These are phyloP conservation scores for Celoporthe dispersa DNA, from an alignment of 2,329 filamentous ascomycete genomes.

Conservation along the genomic window DNA sequence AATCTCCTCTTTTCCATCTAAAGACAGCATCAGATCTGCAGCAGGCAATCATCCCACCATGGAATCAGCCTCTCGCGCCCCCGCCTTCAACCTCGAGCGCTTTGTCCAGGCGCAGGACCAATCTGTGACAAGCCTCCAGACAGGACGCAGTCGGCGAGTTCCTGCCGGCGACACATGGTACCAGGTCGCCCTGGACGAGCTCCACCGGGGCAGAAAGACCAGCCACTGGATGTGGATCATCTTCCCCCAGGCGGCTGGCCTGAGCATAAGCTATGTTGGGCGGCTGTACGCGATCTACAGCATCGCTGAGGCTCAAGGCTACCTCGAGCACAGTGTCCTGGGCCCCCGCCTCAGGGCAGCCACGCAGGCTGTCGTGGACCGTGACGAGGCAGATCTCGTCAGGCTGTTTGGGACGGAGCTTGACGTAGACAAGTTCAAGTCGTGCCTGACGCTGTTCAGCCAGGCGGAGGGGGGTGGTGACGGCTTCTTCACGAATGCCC, in stretches of 20 bases:
- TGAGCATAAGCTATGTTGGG: conserved; percentile 2
- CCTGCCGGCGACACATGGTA: not conserved
- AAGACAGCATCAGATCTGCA: not conserved
- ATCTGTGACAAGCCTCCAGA: not conserved
- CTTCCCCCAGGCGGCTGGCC: conserved; percentile 18
- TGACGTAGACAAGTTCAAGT: conserved; percentile 5
- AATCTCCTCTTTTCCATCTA: too few relatives aligned
- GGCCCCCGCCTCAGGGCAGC: conserved; percentile 12
- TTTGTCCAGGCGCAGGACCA: conserved; percentile 12
- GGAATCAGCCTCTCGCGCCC: not conserved
- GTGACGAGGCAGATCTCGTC: conserved; percentile 5
- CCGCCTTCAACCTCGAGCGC: conserved; percentile 6
- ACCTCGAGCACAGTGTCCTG: conserved; percentile 8
- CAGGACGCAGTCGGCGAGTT: not conserved
- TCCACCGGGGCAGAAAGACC: conserved; percentile 1
- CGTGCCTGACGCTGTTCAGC: conserved; percentile 22
- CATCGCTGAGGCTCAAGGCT: conserved; percentile 17
- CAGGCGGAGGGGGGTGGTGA: not conserved
- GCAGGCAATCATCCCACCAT: not conserved
- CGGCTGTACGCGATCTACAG: conserved; percentile 10
- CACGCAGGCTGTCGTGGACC: not conserved
- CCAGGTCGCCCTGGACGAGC: conserved; percentile 5
- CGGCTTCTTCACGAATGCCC: not conserved
- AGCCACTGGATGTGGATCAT: conserved; percentile 14
- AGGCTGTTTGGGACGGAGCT: conserved; percentile 16